phyloP scores from a whole-genome alignment of 1,284 basidiomycete genomes.

The Chalciporus sp. region DNA sequence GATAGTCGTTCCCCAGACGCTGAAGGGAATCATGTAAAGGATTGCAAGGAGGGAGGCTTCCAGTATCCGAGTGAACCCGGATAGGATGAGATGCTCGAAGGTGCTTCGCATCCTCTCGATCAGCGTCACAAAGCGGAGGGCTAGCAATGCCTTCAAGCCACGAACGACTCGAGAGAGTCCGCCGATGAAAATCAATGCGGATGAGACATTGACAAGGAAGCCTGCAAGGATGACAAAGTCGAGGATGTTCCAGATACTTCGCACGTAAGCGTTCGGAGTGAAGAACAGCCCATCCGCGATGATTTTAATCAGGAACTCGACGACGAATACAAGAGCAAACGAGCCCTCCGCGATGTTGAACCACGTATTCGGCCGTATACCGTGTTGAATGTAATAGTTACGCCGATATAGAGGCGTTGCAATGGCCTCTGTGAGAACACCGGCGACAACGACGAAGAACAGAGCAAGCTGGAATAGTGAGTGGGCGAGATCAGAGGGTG shows the following conservation, averaged over 20 bases:
- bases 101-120: conserved; percentile 87
- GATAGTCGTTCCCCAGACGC: conserved; percentile 96
- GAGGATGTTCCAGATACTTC: conserved; percentile 90
- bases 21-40: conserved; percentile 95
- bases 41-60: conserved; percentile 94
- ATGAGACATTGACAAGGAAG: conserved; percentile 81
- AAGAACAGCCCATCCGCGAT: conserved; percentile 92
- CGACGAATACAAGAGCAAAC: conserved; percentile 76
- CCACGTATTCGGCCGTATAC: conserved; percentile 75
- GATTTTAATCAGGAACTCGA: conserved; percentile 91
- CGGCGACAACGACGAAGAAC: conserved; percentile 79
- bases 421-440: conserved; percentile 82
- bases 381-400: conserved; percentile 67
- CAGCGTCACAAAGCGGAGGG: conserved; percentile 88
- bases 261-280: conserved; percentile 92
- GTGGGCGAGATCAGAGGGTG: conserved; percentile 67
- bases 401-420: conserved; percentile 89
- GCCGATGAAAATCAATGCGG: conserved; percentile 77
- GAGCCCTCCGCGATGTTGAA: conserved; percentile 84
- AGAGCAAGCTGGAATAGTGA: conserved; percentile 79
- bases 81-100: conserved; percentile 90
- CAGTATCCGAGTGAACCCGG: conserved; percentile 83
- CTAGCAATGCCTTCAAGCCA: conserved; percentile 87
- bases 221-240: conserved; percentile 89
- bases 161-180: conserved; percentile 84